Evolutionary conservation across 2,329 filamentous ascomycete species (phyloP).

Genomic region (Fusarium albosuccineum): DNA sequence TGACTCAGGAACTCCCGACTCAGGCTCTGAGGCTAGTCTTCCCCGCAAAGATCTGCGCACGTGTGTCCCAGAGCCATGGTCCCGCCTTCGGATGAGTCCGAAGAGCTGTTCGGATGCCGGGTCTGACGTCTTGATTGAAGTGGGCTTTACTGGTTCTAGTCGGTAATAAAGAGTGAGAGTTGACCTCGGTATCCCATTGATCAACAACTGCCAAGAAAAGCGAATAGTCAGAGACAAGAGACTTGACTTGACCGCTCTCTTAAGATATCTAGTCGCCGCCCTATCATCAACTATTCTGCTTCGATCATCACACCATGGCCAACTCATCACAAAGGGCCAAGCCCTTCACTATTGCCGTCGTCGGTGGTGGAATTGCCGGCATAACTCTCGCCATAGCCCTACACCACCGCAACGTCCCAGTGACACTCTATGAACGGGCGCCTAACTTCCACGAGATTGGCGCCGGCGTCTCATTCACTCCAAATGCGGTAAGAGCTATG

Average conservation of each 20-base stretch:
- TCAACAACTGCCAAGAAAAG: too few species aligned
- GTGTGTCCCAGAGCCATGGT: not conserved
- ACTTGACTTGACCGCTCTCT: too few species aligned
- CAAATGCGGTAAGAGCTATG: slow-evolving; percentile 65
- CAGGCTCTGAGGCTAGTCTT: slow-evolving; percentile 11
- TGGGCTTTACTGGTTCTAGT: too few species aligned
- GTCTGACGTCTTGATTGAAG: not conserved
- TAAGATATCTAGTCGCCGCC: too few species aligned
- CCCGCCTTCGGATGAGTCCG: slow-evolving; percentile 10
- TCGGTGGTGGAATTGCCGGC: slow-evolving; percentile 66
- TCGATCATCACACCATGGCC: too few species aligned
- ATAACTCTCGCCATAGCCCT: slow-evolving; percentile 63
- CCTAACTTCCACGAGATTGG: slow-evolving; percentile 60
- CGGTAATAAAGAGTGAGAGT: too few species aligned
- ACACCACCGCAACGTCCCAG: slow-evolving; percentile 56
- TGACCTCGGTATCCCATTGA: too few species aligned
- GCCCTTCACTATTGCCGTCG: slow-evolving; percentile 56
- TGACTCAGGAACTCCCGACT: slow-evolving; percentile 11
- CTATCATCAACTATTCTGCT: too few species aligned
- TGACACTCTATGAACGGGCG: slow-evolving; percentile 62
- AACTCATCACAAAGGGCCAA: slow-evolving; percentile 10
- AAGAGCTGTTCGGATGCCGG: slow-evolving; percentile 25
- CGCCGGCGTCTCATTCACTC: slow-evolving; percentile 65
- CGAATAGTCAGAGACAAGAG: too few species aligned
- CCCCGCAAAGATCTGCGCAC: slow-evolving; percentile 19